phyloP scores from a whole-genome alignment of 108 stramenopile genomes.

The Cyclotella cryptica region DNA sequence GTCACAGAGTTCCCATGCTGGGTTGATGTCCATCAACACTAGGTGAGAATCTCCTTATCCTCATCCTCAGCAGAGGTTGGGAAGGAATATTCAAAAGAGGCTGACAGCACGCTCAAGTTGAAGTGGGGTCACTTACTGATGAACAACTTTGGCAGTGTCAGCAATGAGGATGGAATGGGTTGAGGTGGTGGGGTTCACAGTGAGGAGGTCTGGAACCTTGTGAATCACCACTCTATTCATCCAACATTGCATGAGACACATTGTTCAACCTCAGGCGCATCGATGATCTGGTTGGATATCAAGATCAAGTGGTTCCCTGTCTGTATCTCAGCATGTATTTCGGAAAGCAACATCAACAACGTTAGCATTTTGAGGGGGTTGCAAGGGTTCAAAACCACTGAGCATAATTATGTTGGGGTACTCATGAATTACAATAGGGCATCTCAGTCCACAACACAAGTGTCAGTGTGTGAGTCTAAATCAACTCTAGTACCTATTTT shows the following conservation, averaged over 20 bases:
- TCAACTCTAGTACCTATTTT: no score
- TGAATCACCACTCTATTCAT: constrained; percentile 32
- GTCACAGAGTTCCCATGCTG: not conserved
- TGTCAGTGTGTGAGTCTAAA: no score
- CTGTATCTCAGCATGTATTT: not conserved
- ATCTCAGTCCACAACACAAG: no score
- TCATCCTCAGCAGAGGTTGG: no score
- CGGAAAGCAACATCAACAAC: not conserved
- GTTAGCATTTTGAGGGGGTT: no score
- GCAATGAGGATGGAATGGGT: constrained; percentile 15
- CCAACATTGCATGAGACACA: constrained; percentile 32
- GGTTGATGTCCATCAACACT: not conserved
- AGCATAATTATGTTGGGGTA: no score
- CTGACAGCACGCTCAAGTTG: not conserved
- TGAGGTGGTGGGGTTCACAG: constrained; percentile 4
- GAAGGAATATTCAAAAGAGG: not conserved
- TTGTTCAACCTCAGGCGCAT: constrained; percentile 27
- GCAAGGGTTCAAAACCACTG: no score
- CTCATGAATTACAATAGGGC: no score
- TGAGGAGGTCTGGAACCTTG: constrained; percentile 24
- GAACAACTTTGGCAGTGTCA: constrained; percentile 2
- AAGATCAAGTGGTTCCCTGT: not conserved
- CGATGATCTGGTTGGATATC: constrained; percentile 8
- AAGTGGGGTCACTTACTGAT: not conserved
- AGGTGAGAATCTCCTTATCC: not conserved